A percentile compares a stretch with the other conserved stretches of the same genome.
Evolutionary conservation across 768 basidiomycete species (phyloP).

Genomic region (Calocybe gangraenosa): DNA sequence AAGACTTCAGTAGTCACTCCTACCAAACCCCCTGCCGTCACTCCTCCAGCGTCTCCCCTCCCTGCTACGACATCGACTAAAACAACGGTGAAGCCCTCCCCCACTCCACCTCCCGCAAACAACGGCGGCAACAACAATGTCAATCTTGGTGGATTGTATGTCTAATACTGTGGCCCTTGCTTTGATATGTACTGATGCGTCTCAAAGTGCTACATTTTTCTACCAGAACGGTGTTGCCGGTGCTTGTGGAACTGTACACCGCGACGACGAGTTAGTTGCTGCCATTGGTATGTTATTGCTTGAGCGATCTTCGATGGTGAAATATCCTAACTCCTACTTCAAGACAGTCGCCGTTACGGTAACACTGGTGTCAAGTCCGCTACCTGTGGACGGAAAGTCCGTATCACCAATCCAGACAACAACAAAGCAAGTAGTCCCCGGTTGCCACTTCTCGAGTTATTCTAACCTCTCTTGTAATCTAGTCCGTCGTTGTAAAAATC

Average conservation of each 20-base stretch:
- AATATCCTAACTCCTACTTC: no score
- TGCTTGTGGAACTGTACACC: slow-evolving; percentile 65
- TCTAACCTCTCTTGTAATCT: slow-evolving; percentile 5
- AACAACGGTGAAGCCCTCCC: slow-evolving; percentile 10
- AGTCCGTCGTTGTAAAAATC: slow-evolving; percentile 57
- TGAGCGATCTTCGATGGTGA: slow-evolving; percentile 5
- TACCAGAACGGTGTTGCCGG: slow-evolving; percentile 71
- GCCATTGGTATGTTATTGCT: slow-evolving; percentile 49
- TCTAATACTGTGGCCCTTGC: slow-evolving; percentile 7
- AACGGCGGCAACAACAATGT: slow-evolving; percentile 14
- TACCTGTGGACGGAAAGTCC: slow-evolving; percentile 64
- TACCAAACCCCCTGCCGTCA: not conserved
- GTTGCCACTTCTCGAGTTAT: not conserved
- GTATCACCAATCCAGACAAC: slow-evolving; percentile 59
- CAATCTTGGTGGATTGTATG: slow-evolving; percentile 45
- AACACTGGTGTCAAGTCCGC: slow-evolving; percentile 38
- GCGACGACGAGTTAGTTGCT: slow-evolving; percentile 55
- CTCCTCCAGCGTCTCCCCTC: not conserved
- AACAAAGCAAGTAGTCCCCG: slow-evolving; percentile 33
- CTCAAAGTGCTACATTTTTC: slow-evolving; percentile 57
- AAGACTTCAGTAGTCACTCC: slow-evolving; percentile 7
- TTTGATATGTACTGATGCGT: slow-evolving; percentile 1
- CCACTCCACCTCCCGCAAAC: slow-evolving; percentile 6
- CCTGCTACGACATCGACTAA: slow-evolving; percentile 17
- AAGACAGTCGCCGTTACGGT: slow-evolving; percentile 53